Evolutionary conservation across 2,329 filamentous ascomycete species (phyloP).

Genomic region (Cryphonectria japonica): DNA sequence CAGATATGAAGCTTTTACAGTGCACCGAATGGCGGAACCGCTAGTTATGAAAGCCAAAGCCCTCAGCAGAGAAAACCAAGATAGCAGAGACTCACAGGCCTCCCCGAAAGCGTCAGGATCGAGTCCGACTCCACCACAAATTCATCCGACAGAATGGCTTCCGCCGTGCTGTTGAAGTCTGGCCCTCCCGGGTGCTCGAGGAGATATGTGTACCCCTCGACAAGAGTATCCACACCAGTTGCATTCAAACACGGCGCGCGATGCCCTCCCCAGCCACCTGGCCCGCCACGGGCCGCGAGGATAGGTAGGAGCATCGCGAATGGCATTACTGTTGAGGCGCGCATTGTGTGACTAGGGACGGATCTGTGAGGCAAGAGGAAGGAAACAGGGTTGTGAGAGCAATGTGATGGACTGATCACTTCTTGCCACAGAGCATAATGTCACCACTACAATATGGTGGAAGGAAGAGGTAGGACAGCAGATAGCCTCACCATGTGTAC

Average conservation of each 20-base stretch:
- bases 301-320: not conserved
- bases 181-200: slow-evolving; percentile 23
- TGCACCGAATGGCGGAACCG: too few relatives aligned
- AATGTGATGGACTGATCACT: not conserved
- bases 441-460: too few relatives aligned
- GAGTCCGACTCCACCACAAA: slow-evolving; percentile 25
- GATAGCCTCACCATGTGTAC: not conserved
- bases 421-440: too few relatives aligned
- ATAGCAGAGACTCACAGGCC: slow-evolving; percentile 11
- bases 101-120: slow-evolving; percentile 23
- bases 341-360: not conserved
- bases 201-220: slow-evolving; percentile 27
- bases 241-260: not conserved
- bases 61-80: not conserved
- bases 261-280: not conserved
- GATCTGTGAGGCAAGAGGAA: not conserved
- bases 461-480: not conserved
- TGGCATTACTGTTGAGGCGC: not conserved
- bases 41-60: not conserved
- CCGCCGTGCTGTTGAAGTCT: slow-evolving; percentile 26
- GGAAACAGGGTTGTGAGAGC: not conserved
- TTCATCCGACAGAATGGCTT: slow-evolving; percentile 22
- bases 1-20: too few relatives aligned
- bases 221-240: slow-evolving; percentile 9
- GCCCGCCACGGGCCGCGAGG: not conserved